phyloP scores from a whole-genome alignment of 202 grass and related monocot genomes.

The Schoenoplectus triqueter region DNA sequence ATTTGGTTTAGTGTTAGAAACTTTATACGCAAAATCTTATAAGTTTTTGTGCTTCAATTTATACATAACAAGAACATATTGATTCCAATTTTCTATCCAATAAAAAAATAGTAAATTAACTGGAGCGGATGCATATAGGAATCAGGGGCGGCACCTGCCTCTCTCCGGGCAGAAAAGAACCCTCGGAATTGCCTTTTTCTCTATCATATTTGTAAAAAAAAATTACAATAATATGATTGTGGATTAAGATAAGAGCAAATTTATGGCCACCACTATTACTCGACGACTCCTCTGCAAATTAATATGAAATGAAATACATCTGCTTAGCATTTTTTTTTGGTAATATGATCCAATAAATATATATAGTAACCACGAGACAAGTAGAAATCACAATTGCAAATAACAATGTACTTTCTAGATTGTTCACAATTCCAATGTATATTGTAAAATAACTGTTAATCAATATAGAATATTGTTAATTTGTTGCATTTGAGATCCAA shows the following conservation, averaged over 20 bases:
- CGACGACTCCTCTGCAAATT: no score
- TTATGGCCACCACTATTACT: not conserved
- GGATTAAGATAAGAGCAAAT: not conserved
- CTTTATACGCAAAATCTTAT: no score
- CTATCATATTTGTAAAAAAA: not conserved
- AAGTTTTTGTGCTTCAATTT: no score
- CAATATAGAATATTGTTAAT: not conserved
- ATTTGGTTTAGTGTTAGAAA: no score
- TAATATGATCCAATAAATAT: not conserved
- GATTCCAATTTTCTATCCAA: not conserved
- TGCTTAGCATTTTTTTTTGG: not conserved
- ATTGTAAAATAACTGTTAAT: not conserved
- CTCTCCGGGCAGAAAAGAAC: no score
- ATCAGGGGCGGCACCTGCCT: no score
- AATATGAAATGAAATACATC: not conserved
- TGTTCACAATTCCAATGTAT: not conserved
- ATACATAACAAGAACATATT: not conserved
- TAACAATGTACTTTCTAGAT: not conserved
- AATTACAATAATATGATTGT: not conserved
- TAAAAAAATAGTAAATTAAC: not conserved
- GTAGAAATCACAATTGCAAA: not conserved
- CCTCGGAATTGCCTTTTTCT: not conserved
- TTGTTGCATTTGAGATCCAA: not conserved
- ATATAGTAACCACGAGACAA: not conserved
- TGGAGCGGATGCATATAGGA: not conserved